These are phyloP conservation scores for Thalassiosira mediterranea DNA, from an alignment of 352 stramenopile genomes.

Conservation along the genomic window DNA sequence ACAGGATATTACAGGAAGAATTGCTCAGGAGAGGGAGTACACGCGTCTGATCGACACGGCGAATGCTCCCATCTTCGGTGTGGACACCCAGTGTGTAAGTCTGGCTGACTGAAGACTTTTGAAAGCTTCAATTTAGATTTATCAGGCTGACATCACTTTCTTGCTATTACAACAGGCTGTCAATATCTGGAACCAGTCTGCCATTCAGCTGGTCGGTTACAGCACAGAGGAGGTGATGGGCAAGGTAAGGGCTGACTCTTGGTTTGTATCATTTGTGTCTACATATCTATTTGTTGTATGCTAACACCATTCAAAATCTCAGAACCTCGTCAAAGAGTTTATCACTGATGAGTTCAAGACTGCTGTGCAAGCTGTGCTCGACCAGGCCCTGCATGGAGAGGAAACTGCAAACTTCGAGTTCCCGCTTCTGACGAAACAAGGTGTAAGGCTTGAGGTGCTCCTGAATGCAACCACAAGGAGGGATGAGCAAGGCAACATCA, in stretches of 20 bases:
- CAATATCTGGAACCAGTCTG: conserved; percentile 87
- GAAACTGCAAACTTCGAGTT: conserved; percentile 84
- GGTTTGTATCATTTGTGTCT: not conserved
- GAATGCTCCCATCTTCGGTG: conserved; percentile 78
- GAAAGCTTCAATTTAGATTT: conserved; percentile 16
- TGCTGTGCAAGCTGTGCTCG: conserved; percentile 78
- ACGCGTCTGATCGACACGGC: conserved; percentile 73
- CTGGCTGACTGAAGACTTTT: conserved; percentile 49
- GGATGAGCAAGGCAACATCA: conserved; percentile 89
- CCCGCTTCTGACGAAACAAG: conserved; percentile 85
- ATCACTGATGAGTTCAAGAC: conserved; percentile 87
- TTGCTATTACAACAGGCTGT: conserved; percentile 11
- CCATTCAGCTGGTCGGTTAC: conserved; percentile 87
- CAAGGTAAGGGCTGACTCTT: conserved; percentile 19
- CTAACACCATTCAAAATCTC: no score
- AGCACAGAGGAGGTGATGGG: conserved; percentile 89
- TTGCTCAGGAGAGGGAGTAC: conserved; percentile 87
- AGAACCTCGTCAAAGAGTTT: conserved; percentile 81
- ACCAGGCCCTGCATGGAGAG: conserved; percentile 62
- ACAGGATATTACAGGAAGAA: conserved; percentile 87
- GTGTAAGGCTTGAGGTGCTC: conserved; percentile 50
- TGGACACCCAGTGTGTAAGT: conserved; percentile 67
- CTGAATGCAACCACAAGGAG: conserved; percentile 71
- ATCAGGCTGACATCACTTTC: not conserved
- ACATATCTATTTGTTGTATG: no score